A percentile compares a stretch with the other conserved stretches of the same genome.
Evolutionary conservation across 2,329 filamentous ascomycete species (phyloP).

Genomic region (Beauveria bassiana): DNA sequence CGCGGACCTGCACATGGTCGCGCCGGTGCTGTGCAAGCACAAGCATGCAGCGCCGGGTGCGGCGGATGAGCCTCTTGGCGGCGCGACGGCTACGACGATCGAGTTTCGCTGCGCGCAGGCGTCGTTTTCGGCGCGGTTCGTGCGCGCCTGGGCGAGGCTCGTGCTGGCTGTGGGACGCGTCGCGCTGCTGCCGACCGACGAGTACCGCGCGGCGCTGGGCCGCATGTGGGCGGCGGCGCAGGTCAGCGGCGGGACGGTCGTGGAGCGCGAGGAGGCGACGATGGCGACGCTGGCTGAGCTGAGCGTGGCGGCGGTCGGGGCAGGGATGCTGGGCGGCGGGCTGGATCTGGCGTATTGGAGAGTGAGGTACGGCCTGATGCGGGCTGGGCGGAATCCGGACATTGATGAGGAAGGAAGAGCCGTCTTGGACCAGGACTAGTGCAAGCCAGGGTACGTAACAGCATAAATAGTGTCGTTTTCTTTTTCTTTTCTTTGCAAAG

Average conservation of each 20-base stretch:
- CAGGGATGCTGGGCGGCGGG: background rate
- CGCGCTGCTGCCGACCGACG: conserved; percentile 7
- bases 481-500: too few species aligned
- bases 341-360: background rate
- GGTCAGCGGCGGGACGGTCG: too few species aligned
- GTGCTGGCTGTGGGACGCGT: conserved; percentile 13
- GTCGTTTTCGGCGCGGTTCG: conserved; percentile 11
- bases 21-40: background rate
- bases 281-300: background rate
- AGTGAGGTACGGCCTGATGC: background rate
- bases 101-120: conserved; percentile 17
- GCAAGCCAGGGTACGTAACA: background rate
- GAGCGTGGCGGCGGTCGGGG: background rate
- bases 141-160: conserved; percentile 12
- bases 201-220: conserved; percentile 5
- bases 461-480: background rate
- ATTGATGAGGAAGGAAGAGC: background rate
- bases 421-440: background rate
- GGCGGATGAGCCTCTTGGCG: background rate
- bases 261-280: background rate
- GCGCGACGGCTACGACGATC: conserved; percentile 7
- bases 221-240: background rate
- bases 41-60: background rate
- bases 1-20: background rate
- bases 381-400: background rate